Base-by-base conservation (phyloP, 495 filamentous ascomycete genomes). In the Tuber calosporum region DNA sequence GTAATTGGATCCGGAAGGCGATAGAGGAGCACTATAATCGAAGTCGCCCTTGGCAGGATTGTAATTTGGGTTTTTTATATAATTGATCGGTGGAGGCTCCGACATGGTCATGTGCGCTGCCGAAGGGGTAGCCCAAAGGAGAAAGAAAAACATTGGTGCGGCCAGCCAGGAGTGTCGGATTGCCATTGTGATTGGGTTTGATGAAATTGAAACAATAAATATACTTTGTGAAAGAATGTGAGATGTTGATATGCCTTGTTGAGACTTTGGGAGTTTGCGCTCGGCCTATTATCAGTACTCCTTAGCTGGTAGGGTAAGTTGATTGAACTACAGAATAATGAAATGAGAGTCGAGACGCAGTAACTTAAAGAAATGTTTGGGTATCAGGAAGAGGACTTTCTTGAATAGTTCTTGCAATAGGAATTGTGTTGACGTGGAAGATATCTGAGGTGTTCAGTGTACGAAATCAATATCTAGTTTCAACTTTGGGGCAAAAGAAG, bases 21-120 rank as follows among this genome's bases (percentile, higher is more conserved):
- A 81, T 42, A 88, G 75, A 15, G 86, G 86, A 72, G 84, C 86
- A 45, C 84, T 87, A 77, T 87, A 87, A 9, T 86, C 86, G 71
- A 86, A 87, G 77, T 88, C 86, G 30, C 67, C 80, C 66, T 79
- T 81, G 26, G 79, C 68, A 30, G 36, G 66, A 26, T 66, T 40
- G 73, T 79, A 81, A 34, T 75, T 69, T 1, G 80, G 80, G 66
- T 81, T 81, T 53, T 66, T 73, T 48, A 71, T 74, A 62, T 81
- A 81, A 69, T 81, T 81, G 67, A 81, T 81, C 72, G 80, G 80
- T 38, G 80, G 80, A 58, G 80, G 80, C 40, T 79, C 74, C 34
- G 79, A 80, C 79, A 80, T 80, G n/a, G 77, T 70, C 78, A 80
- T 80, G 74, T 80, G 79, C 43, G 79, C 78, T 58, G 79, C 71